A percentile compares a stretch with the other conserved stretches of the same genome.
These are phyloP conservation scores for Trichophyton benhamiae DNA, from an alignment of 2,329 filamentous ascomycete species.

Conservation along the genomic window DNA sequence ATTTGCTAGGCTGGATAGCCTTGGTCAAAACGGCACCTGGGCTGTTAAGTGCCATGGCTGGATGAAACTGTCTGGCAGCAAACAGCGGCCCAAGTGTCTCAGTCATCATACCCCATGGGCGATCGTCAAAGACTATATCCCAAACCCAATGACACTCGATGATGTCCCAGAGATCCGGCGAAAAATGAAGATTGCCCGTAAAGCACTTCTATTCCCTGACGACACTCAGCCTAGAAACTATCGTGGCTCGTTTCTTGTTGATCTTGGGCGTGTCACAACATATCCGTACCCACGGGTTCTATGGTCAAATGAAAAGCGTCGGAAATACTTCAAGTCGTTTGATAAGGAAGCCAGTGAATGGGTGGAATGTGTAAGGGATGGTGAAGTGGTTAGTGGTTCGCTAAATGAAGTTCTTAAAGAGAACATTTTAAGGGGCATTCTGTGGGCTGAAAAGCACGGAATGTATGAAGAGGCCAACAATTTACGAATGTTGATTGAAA, in stretches of 20 bases:
- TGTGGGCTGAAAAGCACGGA: too few relatives aligned
- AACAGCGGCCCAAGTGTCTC: conserved; percentile 1
- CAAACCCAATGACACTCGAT: background rate
- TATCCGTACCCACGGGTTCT: conserved; percentile 6
- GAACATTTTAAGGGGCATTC: background rate
- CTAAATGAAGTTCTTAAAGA: conserved; percentile 3
- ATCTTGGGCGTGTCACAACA: conserved; percentile 2
- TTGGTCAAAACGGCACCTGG: conserved; percentile 12
- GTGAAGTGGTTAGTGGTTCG: conserved; percentile 8
- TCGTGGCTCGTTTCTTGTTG: conserved; percentile 8
- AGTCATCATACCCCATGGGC: conserved; percentile 7
- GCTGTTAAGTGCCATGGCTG: conserved; percentile 12
- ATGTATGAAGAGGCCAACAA: too few relatives aligned
- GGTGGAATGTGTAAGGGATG: conserved; percentile 6
- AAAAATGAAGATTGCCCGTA: conserved; percentile 11
- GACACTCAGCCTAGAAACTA: conserved; percentile 9
- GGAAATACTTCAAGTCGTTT: conserved; percentile 3
- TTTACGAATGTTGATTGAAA: too few relatives aligned
- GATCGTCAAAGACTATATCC: conserved; percentile 12
- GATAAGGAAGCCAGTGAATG: conserved; percentile 6
- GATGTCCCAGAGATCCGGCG: conserved; percentile 11
- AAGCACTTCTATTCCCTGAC: conserved; percentile 6
- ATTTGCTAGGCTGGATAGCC: conserved; percentile 11
- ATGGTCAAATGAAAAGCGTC: conserved; percentile 1
- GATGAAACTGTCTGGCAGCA: conserved; percentile 10